Base-by-base conservation (phyloP, 148 eudicot genomes). In the Rhododendron mucronatum region DNA sequence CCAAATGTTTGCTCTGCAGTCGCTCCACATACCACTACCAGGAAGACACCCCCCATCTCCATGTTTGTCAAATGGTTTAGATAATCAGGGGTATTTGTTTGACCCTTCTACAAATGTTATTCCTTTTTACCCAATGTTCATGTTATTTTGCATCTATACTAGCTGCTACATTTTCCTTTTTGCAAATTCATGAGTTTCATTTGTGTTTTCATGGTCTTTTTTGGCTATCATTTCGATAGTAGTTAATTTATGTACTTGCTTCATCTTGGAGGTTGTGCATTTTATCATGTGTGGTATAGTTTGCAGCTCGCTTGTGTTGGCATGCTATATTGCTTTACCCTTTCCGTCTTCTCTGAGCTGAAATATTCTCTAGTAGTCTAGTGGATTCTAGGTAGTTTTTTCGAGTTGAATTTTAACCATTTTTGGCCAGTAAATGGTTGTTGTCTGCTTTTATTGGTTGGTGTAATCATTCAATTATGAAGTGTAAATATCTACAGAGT, bases 1-100 rank as follows among this genome's bases (percentile, higher is more conserved):
- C 74, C 99, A 97, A 91, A 97, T 97, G 98, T 97, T 94, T 93
- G 98, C 95, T 87, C 94, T 91, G 51, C 95, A 97, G 93, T 91
- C 95, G 7, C 95, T 97, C 81, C 90, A 92, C 47, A 97, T 97
- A 84, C 99, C 99, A 61, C 90, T 91, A 80, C 98, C 98, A 14
- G 99, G 99, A 86, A 93, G 95, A 88, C 99, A 97, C 76, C 98
- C 98, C 59, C 98, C 98, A 67, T 95, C 99, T 78, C 92, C 95
- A 82, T 89, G 84, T 86, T 47, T 95, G 89, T 88, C 95, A 76
- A 93, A 92, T 89, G 98, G 93, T 59, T 87, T 88, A 84, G 90
- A 84, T 67, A 83, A 79, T 84, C 86, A 89, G 81, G 88, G 95
- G 98, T 96, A 93, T 35, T 85, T 86, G 35, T 86, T 59, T 86